Percentiles rank a stretch among this genome's conserved stretches.
These are phyloP conservation scores for Podila horticola DNA, from an alignment of 192 early-diverging fungal genomes.

Conservation along the genomic window DNA sequence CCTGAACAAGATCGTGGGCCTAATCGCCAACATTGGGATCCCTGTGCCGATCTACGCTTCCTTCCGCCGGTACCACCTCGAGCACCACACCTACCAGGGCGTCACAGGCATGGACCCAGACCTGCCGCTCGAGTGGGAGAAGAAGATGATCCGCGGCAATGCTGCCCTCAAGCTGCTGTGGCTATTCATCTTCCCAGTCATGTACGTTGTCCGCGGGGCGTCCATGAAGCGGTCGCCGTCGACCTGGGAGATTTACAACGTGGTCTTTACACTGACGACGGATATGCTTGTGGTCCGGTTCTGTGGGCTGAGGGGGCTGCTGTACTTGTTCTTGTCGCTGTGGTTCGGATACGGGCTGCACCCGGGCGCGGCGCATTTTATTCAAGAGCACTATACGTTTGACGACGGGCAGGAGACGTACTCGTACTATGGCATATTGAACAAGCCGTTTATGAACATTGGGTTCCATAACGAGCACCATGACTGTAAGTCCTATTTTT, in stretches of 20 bases:
- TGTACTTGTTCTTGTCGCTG: constrained; percentile 75
- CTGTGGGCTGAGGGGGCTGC: constrained; percentile 70
- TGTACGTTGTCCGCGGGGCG: constrained; percentile 85
- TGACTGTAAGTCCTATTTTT: too few relatives aligned
- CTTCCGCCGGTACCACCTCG: constrained; percentile 90
- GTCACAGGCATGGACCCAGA: constrained; percentile 95
- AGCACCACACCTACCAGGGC: constrained; percentile 97
- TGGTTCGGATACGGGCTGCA: constrained; percentile 92
- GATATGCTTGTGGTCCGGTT: constrained; percentile 64
- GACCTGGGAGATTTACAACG: constrained; percentile 84
- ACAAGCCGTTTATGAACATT: constrained; percentile 91
- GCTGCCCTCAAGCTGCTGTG: constrained; percentile 75
- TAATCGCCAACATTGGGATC: constrained; percentile 89
- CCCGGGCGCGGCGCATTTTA: constrained; percentile 95
- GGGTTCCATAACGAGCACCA: constrained; percentile 99
- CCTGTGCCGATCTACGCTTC: constrained; percentile 82
- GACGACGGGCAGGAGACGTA: constrained; percentile 95
- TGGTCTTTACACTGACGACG: constrained; percentile 69
- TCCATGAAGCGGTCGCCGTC: constrained; percentile 72
- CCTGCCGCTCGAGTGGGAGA: constrained; percentile 90
- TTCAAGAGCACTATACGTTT: constrained; percentile 98
- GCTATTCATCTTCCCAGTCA: constrained; percentile 88
- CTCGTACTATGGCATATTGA: constrained; percentile 96
- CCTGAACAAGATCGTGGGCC: constrained; percentile 84
- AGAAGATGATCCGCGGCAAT: constrained; percentile 76